Percentiles rank a stretch among this genome's conserved stretches.
These are phyloP conservation scores for Naematelia aurantialba DNA, from an alignment of 768 basidiomycete species.

Conservation along the genomic window DNA sequence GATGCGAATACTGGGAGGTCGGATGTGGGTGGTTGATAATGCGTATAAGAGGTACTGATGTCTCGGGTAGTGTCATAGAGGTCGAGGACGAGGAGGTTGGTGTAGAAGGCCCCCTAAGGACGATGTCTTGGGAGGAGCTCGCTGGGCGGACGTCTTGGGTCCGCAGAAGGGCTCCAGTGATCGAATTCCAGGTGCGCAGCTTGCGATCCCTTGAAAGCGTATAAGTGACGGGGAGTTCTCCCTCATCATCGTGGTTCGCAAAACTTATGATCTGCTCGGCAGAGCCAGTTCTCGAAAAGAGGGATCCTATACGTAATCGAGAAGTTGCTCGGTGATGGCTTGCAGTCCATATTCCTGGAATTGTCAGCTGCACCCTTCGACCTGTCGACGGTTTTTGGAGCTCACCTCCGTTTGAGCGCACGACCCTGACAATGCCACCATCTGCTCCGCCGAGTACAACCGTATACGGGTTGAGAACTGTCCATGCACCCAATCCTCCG, in stretches of 20 bases:
- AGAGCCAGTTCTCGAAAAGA: conserved; percentile 29
- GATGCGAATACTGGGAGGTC: conserved; percentile 53
- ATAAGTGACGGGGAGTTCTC: conserved; percentile 53
- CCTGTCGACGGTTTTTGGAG: too few species aligned
- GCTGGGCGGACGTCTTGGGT: conserved; percentile 50
- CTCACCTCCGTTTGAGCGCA: conserved; percentile 10
- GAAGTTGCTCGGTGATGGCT: conserved; percentile 32
- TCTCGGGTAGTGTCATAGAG: not conserved
- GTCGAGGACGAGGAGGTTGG: not conserved
- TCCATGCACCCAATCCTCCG: conserved; percentile 28
- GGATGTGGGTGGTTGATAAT: conserved; percentile 54
- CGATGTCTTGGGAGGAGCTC: conserved; percentile 37
- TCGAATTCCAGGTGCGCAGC: conserved; percentile 71
- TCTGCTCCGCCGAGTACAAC: conserved; percentile 35
- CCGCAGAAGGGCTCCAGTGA: conserved; percentile 67
- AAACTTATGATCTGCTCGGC: conserved; percentile 37
- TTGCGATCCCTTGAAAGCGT: conserved; percentile 82
- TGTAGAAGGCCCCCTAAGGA: conserved; percentile 23
- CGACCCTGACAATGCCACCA: conserved; percentile 33
- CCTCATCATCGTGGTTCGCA: conserved; percentile 15
- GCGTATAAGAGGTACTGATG: conserved; percentile 63
- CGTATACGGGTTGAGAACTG: conserved; percentile 28
- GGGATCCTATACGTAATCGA: conserved; percentile 31
- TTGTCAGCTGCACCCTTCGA: conserved; percentile 4
- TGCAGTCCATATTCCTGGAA: conserved; percentile 26